Conservation (phyloP, 1,139 yeast species). For the Sugiyamaella novakii region DNA sequence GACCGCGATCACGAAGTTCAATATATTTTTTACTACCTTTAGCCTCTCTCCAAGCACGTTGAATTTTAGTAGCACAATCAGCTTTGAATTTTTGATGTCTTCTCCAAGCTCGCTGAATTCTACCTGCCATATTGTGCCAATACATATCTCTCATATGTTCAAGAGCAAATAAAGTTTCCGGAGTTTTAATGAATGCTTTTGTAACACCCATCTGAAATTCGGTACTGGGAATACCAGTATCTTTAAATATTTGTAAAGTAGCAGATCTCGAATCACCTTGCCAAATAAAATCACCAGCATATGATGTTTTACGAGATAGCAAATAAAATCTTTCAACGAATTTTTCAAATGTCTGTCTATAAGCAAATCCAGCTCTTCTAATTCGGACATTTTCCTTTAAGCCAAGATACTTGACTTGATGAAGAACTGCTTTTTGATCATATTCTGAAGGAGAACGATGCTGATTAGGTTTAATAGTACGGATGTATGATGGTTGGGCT, state of each 20-base stretch:
- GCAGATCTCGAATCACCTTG: slow-evolving; percentile 84
- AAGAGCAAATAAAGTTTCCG: slow-evolving; percentile 92
- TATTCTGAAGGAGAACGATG: slow-evolving; percentile 89
- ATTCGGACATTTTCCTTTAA: slow-evolving; percentile 95
- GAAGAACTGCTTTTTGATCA: slow-evolving; percentile 85
- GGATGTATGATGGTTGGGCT: slow-evolving; percentile 91
- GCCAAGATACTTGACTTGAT: slow-evolving; percentile 95
- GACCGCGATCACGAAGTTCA: slow-evolving; percentile 83
- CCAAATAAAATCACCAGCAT: slow-evolving; percentile 99
- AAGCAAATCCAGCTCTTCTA: slow-evolving; percentile 98
- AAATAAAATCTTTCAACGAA: slow-evolving; percentile 95
- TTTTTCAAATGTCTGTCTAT: slow-evolving; percentile 94
- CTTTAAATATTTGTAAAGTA: slow-evolving; percentile 71
- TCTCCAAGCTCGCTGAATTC: slow-evolving; percentile 97
- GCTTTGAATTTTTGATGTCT: slow-evolving; percentile 75
- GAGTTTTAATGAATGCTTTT: slow-evolving; percentile 95
- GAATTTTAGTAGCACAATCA: slow-evolving; percentile 84
- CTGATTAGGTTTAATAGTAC: slow-evolving; percentile 98
- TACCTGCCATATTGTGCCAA: slow-evolving; percentile 98
- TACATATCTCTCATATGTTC: slow-evolving; percentile 97
- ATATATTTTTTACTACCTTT: slow-evolving; percentile 77
- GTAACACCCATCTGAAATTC: slow-evolving; percentile 94
- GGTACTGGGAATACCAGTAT: slow-evolving; percentile 74
- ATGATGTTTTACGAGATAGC: slow-evolving; percentile 85
- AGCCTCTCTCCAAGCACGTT: slow-evolving; percentile 80